Evolutionary conservation across 164 flowering plant species (phyloP).

Genomic region (Litsea cubeba): DNA sequence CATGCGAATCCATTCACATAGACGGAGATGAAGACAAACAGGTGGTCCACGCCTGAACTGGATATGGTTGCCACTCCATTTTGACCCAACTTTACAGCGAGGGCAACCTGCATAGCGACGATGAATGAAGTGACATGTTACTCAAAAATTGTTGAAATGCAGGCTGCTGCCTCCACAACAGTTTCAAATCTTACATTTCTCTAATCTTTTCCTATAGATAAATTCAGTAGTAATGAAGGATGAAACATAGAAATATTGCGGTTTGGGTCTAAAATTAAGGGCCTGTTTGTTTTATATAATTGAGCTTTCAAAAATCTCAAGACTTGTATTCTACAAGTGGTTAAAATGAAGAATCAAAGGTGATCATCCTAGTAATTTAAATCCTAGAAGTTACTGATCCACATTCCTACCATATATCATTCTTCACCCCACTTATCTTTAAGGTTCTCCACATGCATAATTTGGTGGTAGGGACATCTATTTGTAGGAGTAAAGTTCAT

Average conservation of each 20-base stretch:
- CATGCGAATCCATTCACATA: slow-evolving; percentile 17
- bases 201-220: background rate
- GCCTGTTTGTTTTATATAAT: too few relatives aligned
- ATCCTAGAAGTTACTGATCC: too few relatives aligned
- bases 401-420: too few relatives aligned
- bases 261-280: too few relatives aligned
- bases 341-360: too few relatives aligned
- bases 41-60: slow-evolving; percentile 1
- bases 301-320: too few relatives aligned
- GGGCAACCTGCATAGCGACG: background rate
- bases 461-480: too few relatives aligned
- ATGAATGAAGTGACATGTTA: background rate
- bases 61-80: background rate
- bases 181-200: background rate
- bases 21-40: slow-evolving; percentile 8
- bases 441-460: too few relatives aligned
- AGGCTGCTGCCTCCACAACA: background rate
- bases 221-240: background rate
- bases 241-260: background rate
- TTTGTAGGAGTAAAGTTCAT: too few relatives aligned
- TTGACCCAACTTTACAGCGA: slow-evolving; percentile 7
- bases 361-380: too few relatives aligned
- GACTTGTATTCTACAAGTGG: too few relatives aligned
- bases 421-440: too few relatives aligned
- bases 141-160: background rate